Evolutionary conservation across 2,329 filamentous ascomycete species (phyloP), one percentile per base, ranked within the genome.

Genomic region (Fusarium newnesense): DNA sequence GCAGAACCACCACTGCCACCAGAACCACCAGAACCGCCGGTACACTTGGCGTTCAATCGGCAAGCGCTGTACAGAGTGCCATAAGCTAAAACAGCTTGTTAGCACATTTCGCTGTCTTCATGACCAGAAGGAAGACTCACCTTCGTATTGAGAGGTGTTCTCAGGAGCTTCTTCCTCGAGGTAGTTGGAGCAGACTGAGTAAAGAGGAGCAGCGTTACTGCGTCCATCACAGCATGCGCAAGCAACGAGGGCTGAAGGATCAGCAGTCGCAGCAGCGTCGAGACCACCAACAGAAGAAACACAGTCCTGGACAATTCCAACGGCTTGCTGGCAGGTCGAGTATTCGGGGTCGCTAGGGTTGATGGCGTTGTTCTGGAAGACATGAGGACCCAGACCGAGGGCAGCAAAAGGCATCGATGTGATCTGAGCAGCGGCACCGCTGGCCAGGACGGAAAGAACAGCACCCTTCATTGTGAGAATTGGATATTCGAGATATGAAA

Each of bases 161-260:
- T 66, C 58, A 30, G 76, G 63, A 28, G 69, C 75, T 60, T 79
- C 77, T 3, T 72, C 67, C 18, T 64, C 53, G 30, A 81, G 67
- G 60, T 80, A 81, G 42, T 53, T 62, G 28, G 80, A 77, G 71
- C 80, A 81, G 56, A 57, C 73, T 7, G 77, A 78, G 69, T 78
- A 81, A 30, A 74, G 60, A 15, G 68, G 62, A 58, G 78, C 75
- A n/a, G 80, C 60, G 54, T 70, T 60, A 3, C 60, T 69, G 10
- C 61, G 28, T 21, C 68, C 67, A 43, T 67, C 52, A 44, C 80
- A 81, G 65, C 80, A 81, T 13, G 76, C 80, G 66, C 80, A 81
- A 19, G 59, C 60, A 24, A 78, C 24, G 16, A 81, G 57, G 7
- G 54, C 75, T 7, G 62, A 24, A 11, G 75, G 62, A 50, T 75